Base-by-base conservation (phyloP, 23 red algal genomes). In the Gracilaria gracilis region DNA sequence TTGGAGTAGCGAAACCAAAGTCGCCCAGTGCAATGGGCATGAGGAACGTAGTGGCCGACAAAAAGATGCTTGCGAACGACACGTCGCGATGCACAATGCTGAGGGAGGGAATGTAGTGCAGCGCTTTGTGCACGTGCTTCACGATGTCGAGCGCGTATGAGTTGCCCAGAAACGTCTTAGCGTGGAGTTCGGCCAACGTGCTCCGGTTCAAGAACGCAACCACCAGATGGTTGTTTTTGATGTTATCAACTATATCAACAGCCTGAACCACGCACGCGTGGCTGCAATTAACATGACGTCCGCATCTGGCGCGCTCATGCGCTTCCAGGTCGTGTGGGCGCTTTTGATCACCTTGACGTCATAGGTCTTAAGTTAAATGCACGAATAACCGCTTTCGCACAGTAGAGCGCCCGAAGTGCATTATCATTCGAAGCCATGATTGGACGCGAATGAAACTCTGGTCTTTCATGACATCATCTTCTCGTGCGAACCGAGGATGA, bases 51-150 rank as follows among this genome's bases (percentile, higher is more conserved):
- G 59, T 62, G 42, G 44, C 86, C 33, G 77, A 67, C 35, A 58
- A 44, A 53, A 96, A 90, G 13, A 96, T 73, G 65, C 86, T 96
- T 29, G 76, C 65, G 33, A 90, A 90, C 25, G 67, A 86, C 34
- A 97, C 73, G 83, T 97, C 88, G 53, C 95, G 88, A 64, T 97
- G 95, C 19, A 97, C 83, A 38, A 97, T 72, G 73, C 83, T 93
- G 9, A 91, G 79, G 57, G 71, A 54, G 59, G 93, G 89, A 51
- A 93, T 85, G 57, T 93, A 67, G 58, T 71, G 37, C 9, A 97
- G 57, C 17, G 90, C 95, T 46, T 34, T 90, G 62, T 90, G 62
- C 11, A 97, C 37, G 49, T 92, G 82, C 4, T 51, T 25, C 84
- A 97, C 90, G 69, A 94, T 78, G 37, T 48, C 70, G 3, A 84